Evolutionary conservation across 2,329 filamentous ascomycete genomes (phyloP), one percentile per base, ranked within the genome.

Genomic region (Myotisia sp.): DNA sequence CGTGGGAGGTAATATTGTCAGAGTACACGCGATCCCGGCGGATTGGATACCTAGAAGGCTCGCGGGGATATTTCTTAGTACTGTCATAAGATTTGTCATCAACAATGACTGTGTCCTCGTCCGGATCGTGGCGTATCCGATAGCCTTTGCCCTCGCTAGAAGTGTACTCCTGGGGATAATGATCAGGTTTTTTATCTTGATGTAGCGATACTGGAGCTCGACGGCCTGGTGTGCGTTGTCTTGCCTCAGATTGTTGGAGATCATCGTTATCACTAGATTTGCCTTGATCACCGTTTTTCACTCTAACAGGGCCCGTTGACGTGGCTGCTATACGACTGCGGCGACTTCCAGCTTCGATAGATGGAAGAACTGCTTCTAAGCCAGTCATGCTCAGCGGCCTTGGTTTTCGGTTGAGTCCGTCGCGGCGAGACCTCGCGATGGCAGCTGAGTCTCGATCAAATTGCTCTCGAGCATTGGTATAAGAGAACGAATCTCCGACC

Each of bases 381-480:
- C 53, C 52, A 6, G 53, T 55, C 47, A 61, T 45, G 38, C 60
- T 63, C 29, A 56, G 34, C 10, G 59, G 60, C 17, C 58, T 49
- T 20, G 53, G 49, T 18, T 44, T 43, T 4, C 49, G 47, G 13
- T 10, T 2, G 16, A 7, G 12, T 13, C 41, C 40, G 10, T 41
- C 42, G 24, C 49, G 42, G 26, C 43, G 45, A 21, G 44, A 42
- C 20, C 44, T 41, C 32, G 42, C 38, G 23, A 52, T 47, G 16
- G 54, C 54, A 7, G 52, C 52, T n/a, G 54, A 59, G 32, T 65
- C 63, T 26, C 58, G 53, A 18, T 64, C 55, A 39, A 64, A 63
- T 35, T 64, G 60, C 35, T 65, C 62, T 23, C 55, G 54, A 2
- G 61, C 54, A 5, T 56, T 61, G 9, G 63, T 67, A 40, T 65